Evolutionary conservation across 1,139 yeast species (phyloP), one percentile per base, ranked within the genome.

Genomic region (Saccharomyces hybrid): DNA sequence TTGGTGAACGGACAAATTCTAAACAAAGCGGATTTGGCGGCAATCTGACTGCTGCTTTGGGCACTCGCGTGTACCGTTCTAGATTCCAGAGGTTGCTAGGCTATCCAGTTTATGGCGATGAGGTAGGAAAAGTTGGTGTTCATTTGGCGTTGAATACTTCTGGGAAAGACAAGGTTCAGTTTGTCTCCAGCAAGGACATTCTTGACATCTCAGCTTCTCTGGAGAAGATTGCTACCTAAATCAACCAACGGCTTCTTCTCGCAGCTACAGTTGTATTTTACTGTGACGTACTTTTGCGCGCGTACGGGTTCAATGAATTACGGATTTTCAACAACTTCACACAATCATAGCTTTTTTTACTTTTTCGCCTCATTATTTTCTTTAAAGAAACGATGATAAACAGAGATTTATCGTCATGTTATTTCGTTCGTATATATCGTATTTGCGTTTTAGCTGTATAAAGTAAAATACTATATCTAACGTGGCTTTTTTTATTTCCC

Each of bases 1-100:
- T 86, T 11, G 95, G 95, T 3, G 75, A 79, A 31, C 73, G 95
- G 60, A 75, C 73, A n/a, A 61, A 60, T 2, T 19, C 23, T 1
- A 51, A 70, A 5, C 61, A 62, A 31, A 77, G 77, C 58, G 81
- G 81, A 0, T 62, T 71, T 41, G 65, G 70, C 8, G 71, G 70
- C 55, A 62, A 61, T 14, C 5, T 67, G 1, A 60, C 68, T 4
- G 66, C 67, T 3, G 65, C 54, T 6, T 23, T 78, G n/a, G 78
- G 78, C 42, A 54, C 58, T 5, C 61, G 55, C 41, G 38, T 75
- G 5, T 75, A 76, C 55, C 70, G 75, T 19, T 70, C 78, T 0
- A 64, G 67, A 34, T 59, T 74, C n/a, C 73, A 69, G 31, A 55
- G 57, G 13, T 52, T 70, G 5, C 32, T 72, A 3, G 70, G 72